A percentile compares a stretch with the other conserved stretches of the same genome.
These are phyloP conservation scores for Pichia nakasei DNA, from an alignment of 805 yeast genomes.

Conservation along the genomic window DNA sequence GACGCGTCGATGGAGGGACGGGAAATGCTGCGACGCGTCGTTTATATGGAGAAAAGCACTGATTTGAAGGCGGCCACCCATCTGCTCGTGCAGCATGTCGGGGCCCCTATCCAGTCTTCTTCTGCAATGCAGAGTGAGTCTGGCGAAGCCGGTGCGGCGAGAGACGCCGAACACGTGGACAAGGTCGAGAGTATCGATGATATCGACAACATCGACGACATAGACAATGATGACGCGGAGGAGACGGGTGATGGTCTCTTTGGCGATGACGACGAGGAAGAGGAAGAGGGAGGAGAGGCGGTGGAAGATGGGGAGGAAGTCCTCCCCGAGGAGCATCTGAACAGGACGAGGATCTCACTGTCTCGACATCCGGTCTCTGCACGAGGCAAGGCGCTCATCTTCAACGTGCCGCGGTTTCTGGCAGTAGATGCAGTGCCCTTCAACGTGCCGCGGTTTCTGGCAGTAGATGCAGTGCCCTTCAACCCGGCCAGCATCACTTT, in stretches of 20 bases:
- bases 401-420: constrained; percentile 76
- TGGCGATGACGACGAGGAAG: not conserved
- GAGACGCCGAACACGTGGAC: no score
- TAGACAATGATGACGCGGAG: constrained; percentile 7
- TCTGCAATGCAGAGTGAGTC: not conserved
- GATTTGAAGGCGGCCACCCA: no score
- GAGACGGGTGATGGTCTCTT: not conserved
- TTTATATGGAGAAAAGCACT: no score
- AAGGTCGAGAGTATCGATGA: constrained; percentile 9
- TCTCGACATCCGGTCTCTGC: constrained; percentile 16
- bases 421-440: constrained; percentile 52
- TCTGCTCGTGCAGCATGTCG: no score
- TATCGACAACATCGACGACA: constrained; percentile 3
- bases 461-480: constrained; percentile 79
- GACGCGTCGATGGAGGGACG: no score
- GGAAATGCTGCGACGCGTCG: no score
- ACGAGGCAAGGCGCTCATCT: no score
- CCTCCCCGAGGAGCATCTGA: not conserved
- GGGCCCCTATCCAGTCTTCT: no score
- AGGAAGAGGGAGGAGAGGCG: constrained; percentile 19
- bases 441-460: constrained; percentile 75
- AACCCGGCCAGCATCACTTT: constrained; percentile 39
- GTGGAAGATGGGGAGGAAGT: constrained; percentile 28
- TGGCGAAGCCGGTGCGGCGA: not conserved
- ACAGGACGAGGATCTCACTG: not conserved